Conservation (phyloP, 352 stramenopile species). For the Phytophthora macrochlamydospora region DNA sequence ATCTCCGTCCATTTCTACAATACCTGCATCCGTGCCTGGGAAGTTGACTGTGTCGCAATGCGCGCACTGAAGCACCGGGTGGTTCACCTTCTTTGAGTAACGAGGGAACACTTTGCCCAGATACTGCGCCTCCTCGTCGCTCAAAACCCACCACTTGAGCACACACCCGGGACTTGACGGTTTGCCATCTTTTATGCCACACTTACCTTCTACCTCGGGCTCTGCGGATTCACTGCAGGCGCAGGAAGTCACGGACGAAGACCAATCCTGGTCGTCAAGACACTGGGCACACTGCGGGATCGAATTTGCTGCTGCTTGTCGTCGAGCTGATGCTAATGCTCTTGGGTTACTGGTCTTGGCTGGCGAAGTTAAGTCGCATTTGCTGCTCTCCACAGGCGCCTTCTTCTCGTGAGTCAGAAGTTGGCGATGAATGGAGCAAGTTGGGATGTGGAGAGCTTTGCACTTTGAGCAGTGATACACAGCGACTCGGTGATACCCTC, state of each 20-base stretch:
- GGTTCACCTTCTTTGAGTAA: slow-evolving; percentile 38
- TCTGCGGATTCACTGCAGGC: slow-evolving; percentile 27
- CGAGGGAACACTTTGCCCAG: slow-evolving; percentile 65
- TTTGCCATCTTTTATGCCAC: slow-evolving; percentile 8
- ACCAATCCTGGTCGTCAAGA: slow-evolving; percentile 53
- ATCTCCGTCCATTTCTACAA: slow-evolving; percentile 72
- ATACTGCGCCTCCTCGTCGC: slow-evolving; percentile 70
- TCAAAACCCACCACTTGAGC: slow-evolving; percentile 80
- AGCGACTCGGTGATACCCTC: slow-evolving; percentile 74
- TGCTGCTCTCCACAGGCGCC: not conserved
- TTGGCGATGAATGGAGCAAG: slow-evolving; percentile 49
- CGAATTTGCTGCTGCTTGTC: slow-evolving; percentile 17
- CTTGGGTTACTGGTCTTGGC: slow-evolving; percentile 5
- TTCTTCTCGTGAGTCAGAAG: slow-evolving; percentile 67
- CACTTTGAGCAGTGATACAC: slow-evolving; percentile 65
- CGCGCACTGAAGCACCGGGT: slow-evolving; percentile 73
- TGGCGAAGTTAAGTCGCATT: slow-evolving; percentile 3
- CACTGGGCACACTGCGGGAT: slow-evolving; percentile 64
- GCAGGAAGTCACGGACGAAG: slow-evolving; percentile 32
- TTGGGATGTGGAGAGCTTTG: slow-evolving; percentile 52
- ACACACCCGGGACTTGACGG: slow-evolving; percentile 5
- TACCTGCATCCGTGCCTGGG: slow-evolving; percentile 72
- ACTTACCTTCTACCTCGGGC: slow-evolving; percentile 3
- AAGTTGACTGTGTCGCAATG: slow-evolving; percentile 85
- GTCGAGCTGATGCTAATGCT: slow-evolving; percentile 1